Conservation (phyloP, 345 rosid species). For the Eucalyptus virginea region DNA sequence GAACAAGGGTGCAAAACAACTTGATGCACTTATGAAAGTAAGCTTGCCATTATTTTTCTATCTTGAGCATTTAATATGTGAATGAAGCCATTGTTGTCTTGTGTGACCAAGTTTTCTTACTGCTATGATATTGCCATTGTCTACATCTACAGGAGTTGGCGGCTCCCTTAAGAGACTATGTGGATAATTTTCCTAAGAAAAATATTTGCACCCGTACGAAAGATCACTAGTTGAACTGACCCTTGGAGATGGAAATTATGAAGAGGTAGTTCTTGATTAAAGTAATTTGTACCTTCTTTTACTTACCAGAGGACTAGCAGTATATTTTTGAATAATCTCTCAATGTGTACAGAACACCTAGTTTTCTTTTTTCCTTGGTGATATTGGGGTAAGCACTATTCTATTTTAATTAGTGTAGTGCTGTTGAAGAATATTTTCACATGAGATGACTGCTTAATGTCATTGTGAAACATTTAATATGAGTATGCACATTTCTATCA, state of each 20-base stretch:
- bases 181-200: constrained; percentile 67
- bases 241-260: constrained; percentile 92
- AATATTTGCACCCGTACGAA: constrained; percentile 78
- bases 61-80: not conserved
- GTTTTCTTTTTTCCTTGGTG: not conserved
- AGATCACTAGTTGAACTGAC: constrained; percentile 86
- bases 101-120: not conserved
- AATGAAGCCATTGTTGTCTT: not conserved
- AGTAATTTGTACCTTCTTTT: not conserved
- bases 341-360: not conserved
- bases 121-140: not conserved
- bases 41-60: not conserved
- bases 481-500: not conserved
- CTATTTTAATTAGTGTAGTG: not conserved
- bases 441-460: not conserved
- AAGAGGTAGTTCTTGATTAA: constrained; percentile 34
- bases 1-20: constrained; percentile 92
- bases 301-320: not conserved
- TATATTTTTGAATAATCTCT: not conserved
- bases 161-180: constrained; percentile 60
- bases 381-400: not conserved
- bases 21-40: constrained; percentile 96
- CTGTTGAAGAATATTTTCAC: not conserved
- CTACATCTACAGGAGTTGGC: constrained; percentile 56
- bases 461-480: not conserved